Evolutionary conservation across 1,284 basidiomycete species (phyloP).

Genomic region (Leccinum pachyderme): DNA sequence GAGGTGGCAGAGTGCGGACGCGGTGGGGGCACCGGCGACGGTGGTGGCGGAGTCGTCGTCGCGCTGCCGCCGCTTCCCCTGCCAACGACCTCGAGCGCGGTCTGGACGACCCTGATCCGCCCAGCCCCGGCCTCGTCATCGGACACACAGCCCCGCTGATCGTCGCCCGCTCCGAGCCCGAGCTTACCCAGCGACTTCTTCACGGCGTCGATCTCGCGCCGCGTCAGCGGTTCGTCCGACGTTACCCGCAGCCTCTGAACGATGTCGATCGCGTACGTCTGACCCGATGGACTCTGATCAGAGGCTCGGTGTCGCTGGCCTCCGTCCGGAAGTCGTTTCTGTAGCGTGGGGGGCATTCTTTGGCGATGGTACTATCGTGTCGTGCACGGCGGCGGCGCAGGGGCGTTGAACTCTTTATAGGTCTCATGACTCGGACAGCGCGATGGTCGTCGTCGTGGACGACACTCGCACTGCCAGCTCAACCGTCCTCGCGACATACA

Average conservation of each 20-base stretch:
- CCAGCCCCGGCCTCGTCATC: slow-evolving; percentile 23
- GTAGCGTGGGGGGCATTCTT: slow-evolving; percentile 21
- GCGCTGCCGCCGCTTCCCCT: slow-evolving; percentile 5
- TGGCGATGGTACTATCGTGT: background rate
- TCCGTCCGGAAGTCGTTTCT: slow-evolving; percentile 19
- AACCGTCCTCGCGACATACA: slow-evolving; percentile 22
- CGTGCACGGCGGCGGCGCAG: background rate
- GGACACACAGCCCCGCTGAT: slow-evolving; percentile 27
- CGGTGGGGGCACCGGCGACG: slow-evolving; percentile 2
- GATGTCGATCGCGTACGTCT: slow-evolving; percentile 30
- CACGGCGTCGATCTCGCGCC: slow-evolving; percentile 27
- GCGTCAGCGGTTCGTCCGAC: slow-evolving; percentile 29
- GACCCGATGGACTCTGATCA: slow-evolving; percentile 6
- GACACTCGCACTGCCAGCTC: background rate
- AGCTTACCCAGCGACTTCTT: slow-evolving; percentile 29
- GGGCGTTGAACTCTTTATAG: slow-evolving; percentile 20
- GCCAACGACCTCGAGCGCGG: slow-evolving; percentile 20
- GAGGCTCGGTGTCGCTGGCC: slow-evolving; percentile 4
- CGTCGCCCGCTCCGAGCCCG: slow-evolving; percentile 23
- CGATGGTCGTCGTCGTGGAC: slow-evolving; percentile 12
- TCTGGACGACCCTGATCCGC: slow-evolving; percentile 29
- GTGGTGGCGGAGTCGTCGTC: slow-evolving; percentile 2
- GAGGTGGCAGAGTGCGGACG: slow-evolving; percentile 25
- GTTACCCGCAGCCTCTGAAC: slow-evolving; percentile 30
- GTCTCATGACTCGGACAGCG: background rate